These are phyloP conservation scores for Sugiyamaella japonica DNA, from an alignment of 1,139 yeast species.

Conservation along the genomic window DNA sequence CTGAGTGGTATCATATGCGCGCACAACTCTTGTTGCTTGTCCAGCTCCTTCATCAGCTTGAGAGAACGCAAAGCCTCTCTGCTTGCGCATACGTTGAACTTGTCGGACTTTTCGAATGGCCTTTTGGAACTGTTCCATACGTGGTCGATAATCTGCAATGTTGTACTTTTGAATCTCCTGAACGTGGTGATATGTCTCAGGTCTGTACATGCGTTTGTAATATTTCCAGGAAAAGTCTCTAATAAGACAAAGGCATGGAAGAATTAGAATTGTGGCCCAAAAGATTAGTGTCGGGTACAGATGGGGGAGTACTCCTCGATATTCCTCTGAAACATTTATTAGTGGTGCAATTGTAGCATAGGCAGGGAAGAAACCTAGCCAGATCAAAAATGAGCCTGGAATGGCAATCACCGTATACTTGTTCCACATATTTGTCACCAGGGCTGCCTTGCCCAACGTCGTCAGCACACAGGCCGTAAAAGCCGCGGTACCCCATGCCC, in stretches of 20 bases:
- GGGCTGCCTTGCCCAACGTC: constrained; percentile 91
- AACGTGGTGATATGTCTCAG: constrained; percentile 90
- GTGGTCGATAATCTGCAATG: constrained; percentile 89
- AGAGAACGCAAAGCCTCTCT: constrained; percentile 97
- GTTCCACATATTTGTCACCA: constrained; percentile 92
- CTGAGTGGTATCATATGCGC: constrained; percentile 91
- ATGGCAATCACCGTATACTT: constrained; percentile 88
- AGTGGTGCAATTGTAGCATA: constrained; percentile 85
- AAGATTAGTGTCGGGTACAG: constrained; percentile 77
- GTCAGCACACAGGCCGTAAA: constrained; percentile 88
- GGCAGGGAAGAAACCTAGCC: constrained; percentile 85
- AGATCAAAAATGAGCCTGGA: constrained; percentile 85
- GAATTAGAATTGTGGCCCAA: constrained; percentile 80
- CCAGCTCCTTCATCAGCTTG: constrained; percentile 89
- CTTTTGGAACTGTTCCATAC: constrained; percentile 94
- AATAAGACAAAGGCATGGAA: constrained; percentile 73
- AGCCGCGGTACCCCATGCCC: constrained; percentile 94
- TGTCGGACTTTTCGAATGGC: constrained; percentile 97
- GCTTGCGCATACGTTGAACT: constrained; percentile 96
- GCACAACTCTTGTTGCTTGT: constrained; percentile 75
- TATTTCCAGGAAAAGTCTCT: constrained; percentile 95
- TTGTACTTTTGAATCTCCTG: constrained; percentile 97
- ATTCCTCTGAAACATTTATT: constrained; percentile 80
- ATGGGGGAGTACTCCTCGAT: constrained; percentile 72
- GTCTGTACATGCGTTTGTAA: constrained; percentile 85